Evolutionary conservation across 371 early-diverging fungal genomes (phyloP), one percentile per base, ranked within the genome.

Genomic region (Apophysomyces trapeziformis): DNA sequence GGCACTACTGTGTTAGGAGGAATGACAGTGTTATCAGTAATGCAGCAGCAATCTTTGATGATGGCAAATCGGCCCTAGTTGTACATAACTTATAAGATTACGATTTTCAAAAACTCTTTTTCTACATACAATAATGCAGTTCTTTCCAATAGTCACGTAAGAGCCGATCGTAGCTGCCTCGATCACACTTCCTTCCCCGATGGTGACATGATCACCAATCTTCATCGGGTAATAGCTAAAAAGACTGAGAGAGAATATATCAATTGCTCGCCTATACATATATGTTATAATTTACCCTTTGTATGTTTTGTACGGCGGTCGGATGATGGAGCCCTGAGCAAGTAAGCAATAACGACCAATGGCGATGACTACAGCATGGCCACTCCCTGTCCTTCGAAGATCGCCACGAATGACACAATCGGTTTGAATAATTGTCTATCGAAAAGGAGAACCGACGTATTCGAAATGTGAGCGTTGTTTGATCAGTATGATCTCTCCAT

Each of bases 171-270:
- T 87, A 0, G 97, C 98, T 12, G 98, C 96, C 66, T 97, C 96
- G 4, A 98, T 89, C 47, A 97, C 88, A 14, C 90, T 83, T 38
- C 92, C 91, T 70, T 95, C 93, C 4, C 95, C 96, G 65, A 97
- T 93, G n/a, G 86, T 85, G 6, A 95, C 95, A 74, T 94, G 89
- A 74, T 97, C 96, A 7, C 98, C 94, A 56, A 98, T 94, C 72
- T 96, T 97, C 86, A 96, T 91, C 21, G 97, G 98, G 68, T 95
- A 98, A 72, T 98, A 97, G 72, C 91, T 91, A 66, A 93, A 92
- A 0, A 86, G 84, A 7, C 89, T 87, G 39, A 57, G 46, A 50
- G 36, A 54, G 32, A 58, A 13, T 50, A 50, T 5, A n/a, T 60
- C n/a, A 58, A 39, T 13, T 57, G 57, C 21, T 26, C 21, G 43